Evolutionary conservation across 192 early-diverging fungal species (phyloP).

Genomic region (Coemansia sp.): DNA sequence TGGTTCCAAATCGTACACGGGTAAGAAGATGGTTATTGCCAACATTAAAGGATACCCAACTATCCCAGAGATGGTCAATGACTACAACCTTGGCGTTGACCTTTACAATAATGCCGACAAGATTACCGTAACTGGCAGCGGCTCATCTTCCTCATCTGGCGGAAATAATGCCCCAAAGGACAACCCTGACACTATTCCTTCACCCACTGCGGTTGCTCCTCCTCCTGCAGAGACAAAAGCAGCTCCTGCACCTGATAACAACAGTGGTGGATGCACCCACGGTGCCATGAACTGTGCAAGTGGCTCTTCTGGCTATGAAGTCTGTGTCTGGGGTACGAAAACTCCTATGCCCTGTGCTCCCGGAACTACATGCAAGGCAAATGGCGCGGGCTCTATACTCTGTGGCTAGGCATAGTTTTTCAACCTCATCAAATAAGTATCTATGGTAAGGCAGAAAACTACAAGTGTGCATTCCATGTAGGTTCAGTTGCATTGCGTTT

Average conservation of each 20-base stretch:
- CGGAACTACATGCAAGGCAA: slow-evolving; percentile 25
- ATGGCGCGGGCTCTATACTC: neutral
- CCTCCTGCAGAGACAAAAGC: slow-evolving; percentile 6
- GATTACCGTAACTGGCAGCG: slow-evolving; percentile 34
- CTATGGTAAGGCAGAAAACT: no score
- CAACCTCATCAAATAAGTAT: no score
- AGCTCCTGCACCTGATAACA: neutral
- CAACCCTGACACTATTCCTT: slow-evolving; percentile 18
- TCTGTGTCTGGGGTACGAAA: slow-evolving; percentile 36
- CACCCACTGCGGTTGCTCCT: neutral
- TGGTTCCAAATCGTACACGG: slow-evolving; percentile 9
- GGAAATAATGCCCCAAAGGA: neutral
- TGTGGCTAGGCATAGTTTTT: slow-evolving; percentile 3
- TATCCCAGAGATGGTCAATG: slow-evolving; percentile 15
- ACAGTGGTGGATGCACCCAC: slow-evolving; percentile 18
- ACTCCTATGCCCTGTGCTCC: slow-evolving; percentile 13
- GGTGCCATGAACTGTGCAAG: slow-evolving; percentile 26
- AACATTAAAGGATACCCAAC: slow-evolving; percentile 32
- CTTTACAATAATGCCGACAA: slow-evolving; percentile 23
- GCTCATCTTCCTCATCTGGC: slow-evolving; percentile 2
- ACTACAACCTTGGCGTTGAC: slow-evolving; percentile 32
- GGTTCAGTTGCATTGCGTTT: no score
- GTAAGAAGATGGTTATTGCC: slow-evolving; percentile 31
- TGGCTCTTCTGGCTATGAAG: slow-evolving; percentile 22
- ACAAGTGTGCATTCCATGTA: no score